These are phyloP conservation scores for Saccharomyces hybrid DNA, from an alignment of 1,139 yeast genomes.

Conservation along the genomic window DNA sequence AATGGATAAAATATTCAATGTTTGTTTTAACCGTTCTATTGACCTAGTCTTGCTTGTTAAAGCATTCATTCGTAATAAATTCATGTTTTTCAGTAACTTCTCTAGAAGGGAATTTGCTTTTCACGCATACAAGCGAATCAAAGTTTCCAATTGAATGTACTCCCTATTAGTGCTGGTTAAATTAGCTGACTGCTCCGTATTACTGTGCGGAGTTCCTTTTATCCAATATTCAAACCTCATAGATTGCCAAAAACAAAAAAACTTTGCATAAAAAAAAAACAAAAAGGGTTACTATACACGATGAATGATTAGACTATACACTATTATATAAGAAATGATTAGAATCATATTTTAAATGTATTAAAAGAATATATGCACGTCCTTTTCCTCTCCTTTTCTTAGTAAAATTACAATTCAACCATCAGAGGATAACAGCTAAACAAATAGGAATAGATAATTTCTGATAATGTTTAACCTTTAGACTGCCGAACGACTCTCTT, in stretches of 20 bases:
- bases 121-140: not conserved
- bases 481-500: not conserved
- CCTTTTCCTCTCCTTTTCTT: not conserved
- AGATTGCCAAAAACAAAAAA: not conserved
- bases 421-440: not conserved
- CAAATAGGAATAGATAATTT: not conserved
- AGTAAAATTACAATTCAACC: not conserved
- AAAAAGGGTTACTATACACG: not conserved
- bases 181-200: not conserved
- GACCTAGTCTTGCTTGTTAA: not conserved
- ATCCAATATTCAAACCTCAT: not conserved
- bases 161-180: not conserved
- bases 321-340: not conserved
- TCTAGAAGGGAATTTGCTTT: not conserved
- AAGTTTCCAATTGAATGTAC: not conserved
- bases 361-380: not conserved
- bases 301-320: not conserved
- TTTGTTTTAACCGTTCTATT: not conserved
- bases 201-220: not conserved
- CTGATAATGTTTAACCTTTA: not conserved
- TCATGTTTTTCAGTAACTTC: not conserved
- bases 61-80: not conserved
- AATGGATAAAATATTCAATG: not conserved
- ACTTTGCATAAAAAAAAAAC: not conserved
- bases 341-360: not conserved